These are phyloP conservation scores for Hymenoscyphus fraxineus DNA, from an alignment of 2,329 filamentous ascomycete genomes.

Conservation along the genomic window DNA sequence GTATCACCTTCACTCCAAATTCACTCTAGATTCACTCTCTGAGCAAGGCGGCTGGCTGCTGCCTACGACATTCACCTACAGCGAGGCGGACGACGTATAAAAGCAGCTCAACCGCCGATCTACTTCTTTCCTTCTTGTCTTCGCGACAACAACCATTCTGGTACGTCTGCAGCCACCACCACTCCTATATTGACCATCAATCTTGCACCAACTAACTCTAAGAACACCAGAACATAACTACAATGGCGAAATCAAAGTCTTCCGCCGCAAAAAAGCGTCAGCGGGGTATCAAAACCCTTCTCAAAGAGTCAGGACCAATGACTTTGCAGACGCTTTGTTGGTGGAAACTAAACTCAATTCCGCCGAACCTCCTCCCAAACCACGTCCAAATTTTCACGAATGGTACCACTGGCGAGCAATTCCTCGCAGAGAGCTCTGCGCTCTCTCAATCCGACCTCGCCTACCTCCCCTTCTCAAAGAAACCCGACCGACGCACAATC, in stretches of 20 bases:
- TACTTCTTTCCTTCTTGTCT: too few relatives aligned
- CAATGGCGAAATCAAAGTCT: not conserved
- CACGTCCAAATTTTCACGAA: not conserved
- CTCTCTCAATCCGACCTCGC: not conserved
- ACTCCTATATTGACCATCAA: not conserved
- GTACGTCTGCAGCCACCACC: too few relatives aligned
- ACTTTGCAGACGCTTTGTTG: not conserved
- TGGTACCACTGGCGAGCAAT: not conserved
- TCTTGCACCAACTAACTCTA: not conserved
- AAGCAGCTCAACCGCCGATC: too few relatives aligned
- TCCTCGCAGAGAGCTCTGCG: not conserved
- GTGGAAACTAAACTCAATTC: not conserved
- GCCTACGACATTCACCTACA: too few relatives aligned
- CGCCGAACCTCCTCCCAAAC: not conserved
- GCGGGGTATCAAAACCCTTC: not conserved
- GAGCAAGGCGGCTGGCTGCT: too few relatives aligned
- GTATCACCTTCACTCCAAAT: too few relatives aligned
- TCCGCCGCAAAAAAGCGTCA: not conserved
- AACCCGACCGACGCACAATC: not conserved
- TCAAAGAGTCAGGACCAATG: not conserved
- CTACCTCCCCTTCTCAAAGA: not conserved
- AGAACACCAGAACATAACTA: not conserved
- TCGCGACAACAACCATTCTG: too few relatives aligned
- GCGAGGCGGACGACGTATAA: too few relatives aligned
- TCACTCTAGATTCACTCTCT: too few relatives aligned